Percentiles rank a stretch among this genome's conserved stretches.
Evolutionary conservation across 257 asterid genomes (phyloP).

Genomic region (Gentiana dahurica): DNA sequence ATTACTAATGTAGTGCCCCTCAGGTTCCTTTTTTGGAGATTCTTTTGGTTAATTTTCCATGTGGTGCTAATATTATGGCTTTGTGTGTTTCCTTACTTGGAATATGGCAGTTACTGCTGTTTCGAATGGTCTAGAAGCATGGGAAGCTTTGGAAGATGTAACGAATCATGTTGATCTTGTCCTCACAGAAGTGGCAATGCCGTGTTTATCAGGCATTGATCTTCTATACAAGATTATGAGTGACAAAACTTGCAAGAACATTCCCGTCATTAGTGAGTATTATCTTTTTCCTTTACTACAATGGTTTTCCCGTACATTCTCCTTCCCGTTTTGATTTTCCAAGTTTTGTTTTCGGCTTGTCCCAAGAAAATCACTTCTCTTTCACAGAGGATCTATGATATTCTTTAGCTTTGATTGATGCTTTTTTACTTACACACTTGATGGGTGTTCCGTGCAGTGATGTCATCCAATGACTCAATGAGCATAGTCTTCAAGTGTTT

Average conservation of each 20-base stretch:
- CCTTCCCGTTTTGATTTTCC: not conserved
- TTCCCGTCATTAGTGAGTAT: conserved; percentile 39
- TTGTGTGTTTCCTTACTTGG: too few relatives aligned
- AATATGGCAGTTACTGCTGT: conserved; percentile 24
- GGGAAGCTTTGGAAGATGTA: conserved; percentile 31
- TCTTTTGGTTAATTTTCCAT: too few relatives aligned
- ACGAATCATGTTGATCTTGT: conserved; percentile 34
- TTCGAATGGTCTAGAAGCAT: conserved; percentile 36
- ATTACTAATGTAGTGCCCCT: too few relatives aligned
- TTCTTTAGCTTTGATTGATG: not conserved
- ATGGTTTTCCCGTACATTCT: not conserved
- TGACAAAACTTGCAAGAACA: conserved; percentile 36
- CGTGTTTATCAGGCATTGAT: conserved; percentile 31
- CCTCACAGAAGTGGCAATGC: conserved; percentile 37
- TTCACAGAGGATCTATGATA: too few relatives aligned
- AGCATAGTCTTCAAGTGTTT: conserved; percentile 82
- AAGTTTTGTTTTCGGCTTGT: too few relatives aligned
- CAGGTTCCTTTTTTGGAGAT: too few relatives aligned
- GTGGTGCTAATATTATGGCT: too few relatives aligned
- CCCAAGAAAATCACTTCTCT: too few relatives aligned
- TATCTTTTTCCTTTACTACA: not conserved
- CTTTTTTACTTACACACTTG: conserved; percentile 17
- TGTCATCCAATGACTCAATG: conserved; percentile 95
- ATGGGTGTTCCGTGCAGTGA: conserved; percentile 60
- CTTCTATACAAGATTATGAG: conserved; percentile 34